A percentile compares a stretch with the other conserved stretches of the same genome.
Conservation (phyloP, 345 rosid genomes). For the Citrus trifoliata region DNA sequence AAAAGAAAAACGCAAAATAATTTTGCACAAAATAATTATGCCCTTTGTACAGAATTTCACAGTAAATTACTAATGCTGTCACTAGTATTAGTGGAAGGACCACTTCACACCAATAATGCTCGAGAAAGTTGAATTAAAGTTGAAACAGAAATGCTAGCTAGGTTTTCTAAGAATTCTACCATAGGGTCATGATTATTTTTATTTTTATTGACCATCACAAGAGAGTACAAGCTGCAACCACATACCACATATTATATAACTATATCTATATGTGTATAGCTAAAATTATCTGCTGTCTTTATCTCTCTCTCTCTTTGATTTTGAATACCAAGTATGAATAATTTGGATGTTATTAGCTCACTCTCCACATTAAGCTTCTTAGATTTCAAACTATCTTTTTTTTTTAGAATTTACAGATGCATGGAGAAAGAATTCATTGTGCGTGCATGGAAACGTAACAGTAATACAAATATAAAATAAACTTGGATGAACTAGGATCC, state of each 20-base stretch:
- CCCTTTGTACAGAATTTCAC: not conserved
- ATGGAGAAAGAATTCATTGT: conserved; percentile 1
- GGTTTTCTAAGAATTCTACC: not conserved
- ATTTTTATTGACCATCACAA: not conserved
- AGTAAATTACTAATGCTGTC: not conserved
- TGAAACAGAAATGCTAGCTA: not conserved
- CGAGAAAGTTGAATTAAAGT: not conserved
- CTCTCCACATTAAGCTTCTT: not conserved
- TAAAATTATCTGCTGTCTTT: too few relatives aligned
- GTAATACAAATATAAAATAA: not conserved
- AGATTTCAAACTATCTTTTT: not conserved
- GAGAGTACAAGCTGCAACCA: not conserved
- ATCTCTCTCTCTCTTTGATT: not conserved
- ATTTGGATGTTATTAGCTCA: not conserved
- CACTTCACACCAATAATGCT: not conserved
- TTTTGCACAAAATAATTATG: not conserved
- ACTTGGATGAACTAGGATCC: conserved; percentile 1
- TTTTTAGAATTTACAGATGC: not conserved
- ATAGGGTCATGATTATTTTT: not conserved
- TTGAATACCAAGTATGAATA: not conserved
- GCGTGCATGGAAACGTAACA: not conserved
- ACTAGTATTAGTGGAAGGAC: conserved; percentile 5
- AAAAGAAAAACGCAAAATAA: not conserved
- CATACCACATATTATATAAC: too few relatives aligned
- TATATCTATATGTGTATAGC: too few relatives aligned